These are phyloP conservation scores for Hypoxylon sp. DNA, from an alignment of 2,329 filamentous ascomycete genomes.

Conservation along the genomic window DNA sequence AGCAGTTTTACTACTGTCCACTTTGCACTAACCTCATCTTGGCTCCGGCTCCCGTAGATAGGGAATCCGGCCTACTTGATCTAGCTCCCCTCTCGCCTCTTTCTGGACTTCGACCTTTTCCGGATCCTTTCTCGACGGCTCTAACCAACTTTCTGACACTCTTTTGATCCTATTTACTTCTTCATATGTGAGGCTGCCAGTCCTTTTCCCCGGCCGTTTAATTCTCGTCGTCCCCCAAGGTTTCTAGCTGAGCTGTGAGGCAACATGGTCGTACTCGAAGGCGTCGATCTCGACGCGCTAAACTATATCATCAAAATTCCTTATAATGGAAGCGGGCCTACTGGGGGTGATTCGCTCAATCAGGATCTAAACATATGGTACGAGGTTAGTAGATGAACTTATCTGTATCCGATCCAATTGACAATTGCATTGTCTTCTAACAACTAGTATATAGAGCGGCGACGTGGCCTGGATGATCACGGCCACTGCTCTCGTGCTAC, in stretches of 20 bases:
- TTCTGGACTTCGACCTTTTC: neutral
- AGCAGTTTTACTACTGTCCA: constrained; percentile 16
- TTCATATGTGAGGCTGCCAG: constrained; percentile 27
- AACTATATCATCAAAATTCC: constrained; percentile 64
- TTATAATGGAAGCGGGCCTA: constrained; percentile 75
- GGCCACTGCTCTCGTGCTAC: constrained; percentile 84
- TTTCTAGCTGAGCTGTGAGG: constrained; percentile 32
- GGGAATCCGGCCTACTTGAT: constrained; percentile 40
- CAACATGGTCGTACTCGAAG: constrained; percentile 57
- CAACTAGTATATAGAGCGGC: constrained; percentile 66
- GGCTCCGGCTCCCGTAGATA: constrained; percentile 14
- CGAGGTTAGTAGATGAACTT: constrained; percentile 65
- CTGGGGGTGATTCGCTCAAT: constrained; percentile 77
- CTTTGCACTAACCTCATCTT: constrained; percentile 37
- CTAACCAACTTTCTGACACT: constrained; percentile 43
- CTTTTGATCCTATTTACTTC: constrained; percentile 34
- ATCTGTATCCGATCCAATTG: neutral
- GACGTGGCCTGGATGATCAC: constrained; percentile 90
- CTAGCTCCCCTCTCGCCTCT: constrained; percentile 29
- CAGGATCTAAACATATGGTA: constrained; percentile 85
- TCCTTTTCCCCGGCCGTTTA: constrained; percentile 10
- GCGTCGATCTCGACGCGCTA: constrained; percentile 61
- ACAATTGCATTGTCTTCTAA: constrained; percentile 37
- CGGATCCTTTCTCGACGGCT: constrained; percentile 20
- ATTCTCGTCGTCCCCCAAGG: constrained; percentile 19